Evolutionary conservation across 306 rosid genomes (phyloP), one percentile per base, ranked within the genome.

Genomic region (Albizia julibrissin): DNA sequence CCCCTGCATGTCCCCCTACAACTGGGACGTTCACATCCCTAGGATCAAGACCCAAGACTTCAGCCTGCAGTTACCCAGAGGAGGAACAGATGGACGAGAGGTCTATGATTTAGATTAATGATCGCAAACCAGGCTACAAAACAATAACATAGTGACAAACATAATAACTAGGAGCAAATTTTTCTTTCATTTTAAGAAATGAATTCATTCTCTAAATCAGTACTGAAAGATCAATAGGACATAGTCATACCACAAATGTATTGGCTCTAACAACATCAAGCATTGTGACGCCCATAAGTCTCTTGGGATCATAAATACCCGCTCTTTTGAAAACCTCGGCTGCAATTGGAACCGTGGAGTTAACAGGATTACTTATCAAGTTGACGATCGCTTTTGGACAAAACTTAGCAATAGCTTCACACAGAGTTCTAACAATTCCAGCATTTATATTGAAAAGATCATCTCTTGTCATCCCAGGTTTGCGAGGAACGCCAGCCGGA

Each of bases 381-480:
- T 93, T 95, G 72, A 93, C 94, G 71, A 95, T 74, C 3, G 97
- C 99, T 66, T 86, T 89, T 5, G 99, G 97, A 70, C 99, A 95
- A 83, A 82, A 75, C 88, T 89, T 92, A 0, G 92, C 90, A 82
- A 95, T 88, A 75, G 85, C 99, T 83, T 95, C 98, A 65, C 87
- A 88, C 10, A 95, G 89, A 22, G 98, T 91, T 84, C 54, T 92
- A 49, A 95, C 98, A 59, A 95, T 95, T 79, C 99, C 98, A 10
- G 99, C 97, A 80, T 93, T 95, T 72, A 93, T 92, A 27, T 91
- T 95, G 88, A 95, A 92, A n/a, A 95, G 98, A 80, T 93, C 99
- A 77, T 95, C 98, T 85, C 98, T 93, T 1, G 99, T 95, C 98
- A 92, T 95, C 86, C 98, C 99, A 3, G 99, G 99, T 86, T 95